These are phyloP conservation scores for Metarhizium anisopliae DNA, from an alignment of 2,329 filamentous ascomycete species.

Conservation along the genomic window DNA sequence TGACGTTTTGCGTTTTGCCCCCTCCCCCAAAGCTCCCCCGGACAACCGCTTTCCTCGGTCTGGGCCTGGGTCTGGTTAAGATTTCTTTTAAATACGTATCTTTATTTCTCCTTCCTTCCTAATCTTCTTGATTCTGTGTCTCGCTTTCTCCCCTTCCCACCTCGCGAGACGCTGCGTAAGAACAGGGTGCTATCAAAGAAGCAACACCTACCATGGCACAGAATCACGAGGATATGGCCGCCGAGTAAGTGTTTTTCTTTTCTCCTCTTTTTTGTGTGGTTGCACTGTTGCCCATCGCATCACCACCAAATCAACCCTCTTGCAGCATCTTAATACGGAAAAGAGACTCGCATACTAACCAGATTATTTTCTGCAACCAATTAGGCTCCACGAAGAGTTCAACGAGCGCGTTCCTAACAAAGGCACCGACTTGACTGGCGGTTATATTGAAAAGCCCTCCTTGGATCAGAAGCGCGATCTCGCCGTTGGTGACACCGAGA, in stretches of 20 bases:
- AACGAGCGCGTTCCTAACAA: constrained; percentile 15
- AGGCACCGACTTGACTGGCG: constrained; percentile 16
- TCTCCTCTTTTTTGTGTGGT: not conserved
- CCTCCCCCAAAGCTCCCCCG: not conserved
- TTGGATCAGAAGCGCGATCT: constrained; percentile 16
- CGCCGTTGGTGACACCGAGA: constrained; percentile 15
- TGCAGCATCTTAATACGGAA: not conserved
- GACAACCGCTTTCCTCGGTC: not conserved
- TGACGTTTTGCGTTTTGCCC: not conserved
- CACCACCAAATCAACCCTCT: no score
- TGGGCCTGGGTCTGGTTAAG: not conserved
- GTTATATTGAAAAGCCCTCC: constrained; percentile 12
- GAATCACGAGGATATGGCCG: constrained; percentile 23
- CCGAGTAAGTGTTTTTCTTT: constrained; percentile 18
- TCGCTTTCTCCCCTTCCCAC: not conserved
- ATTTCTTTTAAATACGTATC: not conserved
- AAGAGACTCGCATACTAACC: not conserved
- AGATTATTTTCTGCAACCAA: not conserved
- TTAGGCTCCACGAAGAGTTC: constrained; percentile 20
- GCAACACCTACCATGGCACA: constrained; percentile 18
- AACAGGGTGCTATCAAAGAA: not conserved
- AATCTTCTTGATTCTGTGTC: not conserved
- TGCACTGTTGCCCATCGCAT: not conserved
- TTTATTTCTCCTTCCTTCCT: not conserved
- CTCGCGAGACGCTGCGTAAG: not conserved